A percentile compares a stretch with the other conserved stretches of the same genome.
phyloP scores from a whole-genome alignment of 495 filamentous ascomycete genomes.

The Tuber umbilicatum region DNA sequence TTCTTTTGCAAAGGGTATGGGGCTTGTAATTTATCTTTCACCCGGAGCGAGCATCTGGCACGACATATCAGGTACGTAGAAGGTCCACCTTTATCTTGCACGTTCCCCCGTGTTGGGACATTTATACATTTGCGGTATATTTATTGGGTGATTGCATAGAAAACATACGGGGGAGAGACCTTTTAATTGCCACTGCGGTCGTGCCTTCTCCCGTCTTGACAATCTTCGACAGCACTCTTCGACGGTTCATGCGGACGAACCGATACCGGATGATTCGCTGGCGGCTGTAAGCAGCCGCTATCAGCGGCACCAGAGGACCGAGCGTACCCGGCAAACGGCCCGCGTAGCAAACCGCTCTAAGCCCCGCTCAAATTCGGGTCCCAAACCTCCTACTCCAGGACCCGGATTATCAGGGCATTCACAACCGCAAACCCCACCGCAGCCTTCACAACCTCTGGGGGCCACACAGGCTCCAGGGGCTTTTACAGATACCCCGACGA shows the following conservation, averaged over 20 bases:
- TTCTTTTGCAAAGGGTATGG: conserved; percentile 98
- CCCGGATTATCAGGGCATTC: conserved; percentile 23
- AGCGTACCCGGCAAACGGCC: conserved; percentile 24
- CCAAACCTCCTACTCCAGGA: conserved; percentile 13
- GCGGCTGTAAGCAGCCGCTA: conserved; percentile 91
- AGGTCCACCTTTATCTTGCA: conserved; percentile 8
- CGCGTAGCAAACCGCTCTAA: conserved; percentile 26
- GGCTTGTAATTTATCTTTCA: conserved; percentile 90
- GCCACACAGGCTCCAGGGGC: neutral
- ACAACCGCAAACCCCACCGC: conserved; percentile 28
- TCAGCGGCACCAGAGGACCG: conserved; percentile 83
- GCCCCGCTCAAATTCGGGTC: conserved; percentile 34
- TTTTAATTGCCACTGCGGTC: conserved; percentile 92
- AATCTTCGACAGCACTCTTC: conserved; percentile 96
- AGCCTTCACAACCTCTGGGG: neutral
- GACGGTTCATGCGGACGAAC: conserved; percentile 95
- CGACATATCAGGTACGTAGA: conserved; percentile 74
- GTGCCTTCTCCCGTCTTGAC: conserved; percentile 92
- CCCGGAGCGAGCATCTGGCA: conserved; percentile 89
- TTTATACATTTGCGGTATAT: neutral
- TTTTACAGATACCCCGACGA: conserved; percentile 8
- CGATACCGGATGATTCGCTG: conserved; percentile 86
- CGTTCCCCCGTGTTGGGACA: neutral
- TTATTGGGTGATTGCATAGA: conserved; percentile 45
- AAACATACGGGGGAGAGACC: conserved; percentile 98